Conservation (phyloP, 176 grass and related monocot species). For the Oryza meridionalis region DNA sequence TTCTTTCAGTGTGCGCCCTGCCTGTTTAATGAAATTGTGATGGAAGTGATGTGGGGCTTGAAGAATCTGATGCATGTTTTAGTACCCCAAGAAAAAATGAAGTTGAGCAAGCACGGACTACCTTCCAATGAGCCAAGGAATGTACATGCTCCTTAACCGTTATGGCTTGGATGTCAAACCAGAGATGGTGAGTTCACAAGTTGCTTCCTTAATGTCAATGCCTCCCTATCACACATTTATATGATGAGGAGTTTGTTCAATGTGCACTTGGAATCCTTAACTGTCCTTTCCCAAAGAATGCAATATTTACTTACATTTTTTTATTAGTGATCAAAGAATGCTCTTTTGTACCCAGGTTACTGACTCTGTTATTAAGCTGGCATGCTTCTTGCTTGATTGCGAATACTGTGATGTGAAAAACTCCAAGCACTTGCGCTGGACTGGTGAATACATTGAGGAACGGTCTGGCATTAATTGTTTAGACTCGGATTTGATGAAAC, state of each 20-base stretch:
- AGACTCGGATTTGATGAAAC: conserved; percentile 10
- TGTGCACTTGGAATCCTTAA: neutral
- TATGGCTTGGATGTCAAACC: neutral
- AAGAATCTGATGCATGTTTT: conserved; percentile 20
- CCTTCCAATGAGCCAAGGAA: neutral
- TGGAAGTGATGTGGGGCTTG: conserved; percentile 2
- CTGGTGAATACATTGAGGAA: conserved; percentile 10
- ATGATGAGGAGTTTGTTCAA: neutral
- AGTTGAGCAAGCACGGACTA: neutral
- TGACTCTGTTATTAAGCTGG: neutral
- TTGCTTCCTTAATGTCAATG: neutral
- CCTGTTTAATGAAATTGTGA: neutral
- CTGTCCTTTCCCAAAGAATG: neutral
- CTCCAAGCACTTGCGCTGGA: neutral
- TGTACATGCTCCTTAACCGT: too few species aligned
- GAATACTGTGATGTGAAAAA: neutral
- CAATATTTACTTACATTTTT: conserved; percentile 2
- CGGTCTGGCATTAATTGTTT: neutral
- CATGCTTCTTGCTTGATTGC: conserved; percentile 17
- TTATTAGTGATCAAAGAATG: neutral
- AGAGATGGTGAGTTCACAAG: conserved; percentile 29
- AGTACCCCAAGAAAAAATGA: conserved; percentile 25
- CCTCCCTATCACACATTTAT: neutral
- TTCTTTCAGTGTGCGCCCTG: too few species aligned
- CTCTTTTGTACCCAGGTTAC: conserved; percentile 16